Evolutionary conservation across 208 protist species (phyloP).

Genomic region (Leptomonas pyrrhocoris): DNA sequence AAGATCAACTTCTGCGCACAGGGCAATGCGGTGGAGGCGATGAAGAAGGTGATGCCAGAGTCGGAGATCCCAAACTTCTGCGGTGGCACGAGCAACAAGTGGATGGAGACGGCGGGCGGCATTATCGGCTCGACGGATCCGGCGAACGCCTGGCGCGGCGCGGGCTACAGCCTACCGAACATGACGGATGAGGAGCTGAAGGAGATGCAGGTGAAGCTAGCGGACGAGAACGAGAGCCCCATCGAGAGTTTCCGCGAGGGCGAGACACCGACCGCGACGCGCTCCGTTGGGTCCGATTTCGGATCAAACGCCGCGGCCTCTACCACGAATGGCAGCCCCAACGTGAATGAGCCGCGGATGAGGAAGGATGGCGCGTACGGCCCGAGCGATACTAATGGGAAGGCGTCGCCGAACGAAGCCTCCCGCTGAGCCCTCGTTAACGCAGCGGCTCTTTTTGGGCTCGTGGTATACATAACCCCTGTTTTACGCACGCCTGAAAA

Average conservation of each 20-base stretch:
- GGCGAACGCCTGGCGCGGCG: constrained; percentile 43
- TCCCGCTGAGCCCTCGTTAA: neutral
- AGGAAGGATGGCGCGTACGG: constrained; percentile 6
- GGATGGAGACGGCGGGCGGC: constrained; percentile 63
- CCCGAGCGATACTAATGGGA: constrained; percentile 6
- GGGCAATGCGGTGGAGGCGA: constrained; percentile 46
- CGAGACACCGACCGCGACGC: constrained; percentile 30
- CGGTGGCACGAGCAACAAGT: constrained; percentile 70
- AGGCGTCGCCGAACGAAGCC: neutral
- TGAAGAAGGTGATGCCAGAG: constrained; percentile 67
- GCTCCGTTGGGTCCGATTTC: constrained; percentile 5
- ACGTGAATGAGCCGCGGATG: neutral
- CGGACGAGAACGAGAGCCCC: constrained; percentile 15
- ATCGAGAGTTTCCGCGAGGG: constrained; percentile 27
- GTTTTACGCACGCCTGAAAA: too few species aligned
- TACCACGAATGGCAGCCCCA: constrained; percentile 11
- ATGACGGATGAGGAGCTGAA: constrained; percentile 23
- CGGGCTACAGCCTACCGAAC: constrained; percentile 27
- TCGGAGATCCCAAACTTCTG: constrained; percentile 79
- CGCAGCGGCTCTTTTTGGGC: neutral
- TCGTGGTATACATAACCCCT: too few species aligned
- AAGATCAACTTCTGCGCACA: constrained; percentile 74
- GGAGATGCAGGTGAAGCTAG: constrained; percentile 18
- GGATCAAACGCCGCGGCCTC: neutral
- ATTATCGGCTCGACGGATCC: constrained; percentile 66